Evolutionary conservation across 495 filamentous ascomycete genomes (phyloP).

Genomic region (Neurospora sublineolata): DNA sequence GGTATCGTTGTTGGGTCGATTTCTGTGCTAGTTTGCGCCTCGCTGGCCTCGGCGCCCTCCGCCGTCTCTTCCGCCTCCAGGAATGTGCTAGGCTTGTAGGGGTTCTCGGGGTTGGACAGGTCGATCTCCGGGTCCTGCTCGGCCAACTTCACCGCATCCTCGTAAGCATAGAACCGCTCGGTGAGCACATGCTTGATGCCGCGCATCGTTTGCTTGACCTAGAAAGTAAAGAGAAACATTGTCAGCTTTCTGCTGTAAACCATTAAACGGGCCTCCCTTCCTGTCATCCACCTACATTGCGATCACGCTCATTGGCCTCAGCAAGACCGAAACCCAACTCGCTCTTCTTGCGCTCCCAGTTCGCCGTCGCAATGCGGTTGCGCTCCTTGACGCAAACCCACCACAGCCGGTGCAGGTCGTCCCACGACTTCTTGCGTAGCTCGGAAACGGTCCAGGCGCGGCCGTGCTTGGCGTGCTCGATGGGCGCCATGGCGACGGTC

Average conservation of each 20-base stretch:
- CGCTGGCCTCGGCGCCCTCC: constrained; percentile 1
- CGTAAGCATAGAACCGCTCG: constrained; percentile 83
- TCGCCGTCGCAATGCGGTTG: constrained; percentile 76
- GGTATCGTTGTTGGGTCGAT: constrained; percentile 12
- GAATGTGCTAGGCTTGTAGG: constrained; percentile 36
- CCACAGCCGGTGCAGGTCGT: constrained; percentile 86
- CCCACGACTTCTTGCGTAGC: constrained; percentile 79
- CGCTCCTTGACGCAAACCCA: constrained; percentile 90
- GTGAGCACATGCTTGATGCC: constrained; percentile 74
- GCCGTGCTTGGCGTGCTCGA: constrained; percentile 57
- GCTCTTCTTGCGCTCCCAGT: constrained; percentile 50
- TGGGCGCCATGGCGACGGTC: constrained; percentile 53
- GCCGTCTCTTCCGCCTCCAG: constrained; percentile 19
- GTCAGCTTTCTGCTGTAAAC: neutral
- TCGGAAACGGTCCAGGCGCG: constrained; percentile 81
- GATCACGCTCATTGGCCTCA: constrained; percentile 48
- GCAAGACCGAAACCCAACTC: constrained; percentile 56
- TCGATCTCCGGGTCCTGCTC: constrained; percentile 54
- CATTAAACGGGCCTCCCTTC: neutral
- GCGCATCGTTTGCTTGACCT: constrained; percentile 64
- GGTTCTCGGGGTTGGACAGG: constrained; percentile 34
- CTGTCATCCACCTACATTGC: constrained; percentile 40
- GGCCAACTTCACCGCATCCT: constrained; percentile 66
- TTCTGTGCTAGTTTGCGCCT: neutral
- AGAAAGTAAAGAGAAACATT: neutral